phyloP scores from a whole-genome alignment of 176 grass and related monocot genomes.

The Urochloa ruziziensis region DNA sequence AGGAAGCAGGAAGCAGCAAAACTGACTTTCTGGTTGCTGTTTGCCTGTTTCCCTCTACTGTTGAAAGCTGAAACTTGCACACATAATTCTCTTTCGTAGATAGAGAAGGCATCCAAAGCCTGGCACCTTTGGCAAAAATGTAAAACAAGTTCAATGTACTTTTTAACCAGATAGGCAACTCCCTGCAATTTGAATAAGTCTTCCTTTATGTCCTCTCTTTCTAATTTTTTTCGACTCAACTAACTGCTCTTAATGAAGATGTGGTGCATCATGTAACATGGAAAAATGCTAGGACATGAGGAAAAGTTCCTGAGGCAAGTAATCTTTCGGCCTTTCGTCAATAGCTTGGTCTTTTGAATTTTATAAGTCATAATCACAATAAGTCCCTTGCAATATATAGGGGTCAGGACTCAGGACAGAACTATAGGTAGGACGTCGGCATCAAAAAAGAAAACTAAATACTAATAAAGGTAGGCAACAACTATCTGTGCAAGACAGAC shows the following conservation, averaged over 20 bases:
- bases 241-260: background rate
- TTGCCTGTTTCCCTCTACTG: conserved; percentile 9
- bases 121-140: background rate
- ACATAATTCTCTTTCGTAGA: background rate
- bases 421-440: conserved; percentile 15
- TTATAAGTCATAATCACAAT: background rate
- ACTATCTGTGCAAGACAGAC: background rate
- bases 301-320: background rate
- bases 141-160: background rate
- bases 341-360: background rate
- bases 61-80: background rate
- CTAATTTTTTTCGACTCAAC: background rate
- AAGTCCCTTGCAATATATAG: background rate
- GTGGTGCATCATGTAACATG: background rate
- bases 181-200: background rate
- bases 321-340: background rate
- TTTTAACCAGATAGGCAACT: background rate
- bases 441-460: conserved; percentile 21
- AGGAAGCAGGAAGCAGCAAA: background rate
- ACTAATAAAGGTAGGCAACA: conserved; percentile 24
- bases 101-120: background rate
- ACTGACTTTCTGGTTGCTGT: background rate
- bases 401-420: background rate
- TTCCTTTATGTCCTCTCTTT: background rate
- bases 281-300: background rate